Base-by-base conservation (phyloP, 768 basidiomycete genomes). In the Boletus huronensis region DNA sequence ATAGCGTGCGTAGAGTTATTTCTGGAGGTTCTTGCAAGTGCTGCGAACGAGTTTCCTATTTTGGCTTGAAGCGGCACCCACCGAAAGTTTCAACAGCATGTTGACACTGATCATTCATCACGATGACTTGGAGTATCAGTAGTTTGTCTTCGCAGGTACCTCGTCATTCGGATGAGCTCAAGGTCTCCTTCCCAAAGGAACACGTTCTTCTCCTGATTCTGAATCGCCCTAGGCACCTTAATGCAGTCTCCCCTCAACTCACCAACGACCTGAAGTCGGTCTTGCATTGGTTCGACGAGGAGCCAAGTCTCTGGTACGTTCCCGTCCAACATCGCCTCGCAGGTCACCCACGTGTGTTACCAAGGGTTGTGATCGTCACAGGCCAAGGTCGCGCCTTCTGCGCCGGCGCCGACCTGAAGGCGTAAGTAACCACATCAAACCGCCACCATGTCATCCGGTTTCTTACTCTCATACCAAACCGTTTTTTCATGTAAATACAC, bases 381-480 rank as follows among this genome's bases (percentile, higher is more conserved):
- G 90, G 89, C 23, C 77, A 79, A 56, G 89, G 89, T 11, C 80
- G 82, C 41, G 64, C 78, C 1, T 93, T 93, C 70, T 90, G 88
- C 60, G 88, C 88, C 16, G 90, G 90, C 16, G 87, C 87, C 36
- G 90, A 92, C 68, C 76, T 92, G 47, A 83, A 84, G 71, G 80
- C 79, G 87, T 88, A 65, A 54, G 83, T 77, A 6, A 21, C 2
- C 21, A 11, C 11, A 36, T 28, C 36, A 55, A 36, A 10, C 52
- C 50, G 54, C 54, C 48, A 62, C 42, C 26, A 36, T 6, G 16
- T 9, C 9, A 16, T 39, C 5, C 23, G 3, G 25, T 8, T 28
- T 21, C 29, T 17, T 14, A 41, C 19, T 35, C 38, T n/a, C 44
- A 38, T 23, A 6, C 21, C 28, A 46, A 19, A 52, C n/a, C 49